Evolutionary conservation across 495 filamentous ascomycete genomes (phyloP), one percentile per base, ranked within the genome.

Genomic region (Penicillium canariense): DNA sequence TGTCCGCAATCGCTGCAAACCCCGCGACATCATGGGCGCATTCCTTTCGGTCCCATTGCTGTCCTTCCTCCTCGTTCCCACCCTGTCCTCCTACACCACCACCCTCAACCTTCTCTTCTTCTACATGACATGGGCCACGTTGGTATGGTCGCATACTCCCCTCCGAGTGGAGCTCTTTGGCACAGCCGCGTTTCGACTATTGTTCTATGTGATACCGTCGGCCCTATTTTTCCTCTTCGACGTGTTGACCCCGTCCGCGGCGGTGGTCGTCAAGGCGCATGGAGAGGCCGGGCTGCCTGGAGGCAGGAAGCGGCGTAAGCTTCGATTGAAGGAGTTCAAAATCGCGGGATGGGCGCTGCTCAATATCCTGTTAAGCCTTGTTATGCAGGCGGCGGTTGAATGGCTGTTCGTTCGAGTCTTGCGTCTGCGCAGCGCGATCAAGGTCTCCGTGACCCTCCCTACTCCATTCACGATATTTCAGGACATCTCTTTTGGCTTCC

Each of bases 61-160:
- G 22, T 87, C 85, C 9, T 67, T 80, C 76, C 79, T 85, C 68
- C 84, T 82, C 68, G 56, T 83, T 4, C 81, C 81, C 3, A 68
- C 76, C 42, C 66, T 81, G 22, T 73, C 72, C 6, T 73, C 80
- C 68, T 91, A 86, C 71, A 85, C 84, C 40, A 91, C 90, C 3
- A 89, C 83, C 11, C 74, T 96, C 52, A 96, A 96, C 65, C 64
- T 96, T 15, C 66, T 96, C 43, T 93, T 96, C 73, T 96, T 97
- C 73, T 93, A 90, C 68, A 83, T 84, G 66, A 93, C 89, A 67
- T 96, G 92, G 92, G 83, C 83, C 7, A 93, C 90, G 0, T 79
- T 97, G 9, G 82, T 94, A 2, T 73, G 91, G 15, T 87, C 86
- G 30, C 87, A 95, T 58, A 72, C 84, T 0, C 85, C 89, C 0